Base-by-base conservation (phyloP, 2,329 filamentous ascomycete species). In the Pleurostoma richardsiae region DNA sequence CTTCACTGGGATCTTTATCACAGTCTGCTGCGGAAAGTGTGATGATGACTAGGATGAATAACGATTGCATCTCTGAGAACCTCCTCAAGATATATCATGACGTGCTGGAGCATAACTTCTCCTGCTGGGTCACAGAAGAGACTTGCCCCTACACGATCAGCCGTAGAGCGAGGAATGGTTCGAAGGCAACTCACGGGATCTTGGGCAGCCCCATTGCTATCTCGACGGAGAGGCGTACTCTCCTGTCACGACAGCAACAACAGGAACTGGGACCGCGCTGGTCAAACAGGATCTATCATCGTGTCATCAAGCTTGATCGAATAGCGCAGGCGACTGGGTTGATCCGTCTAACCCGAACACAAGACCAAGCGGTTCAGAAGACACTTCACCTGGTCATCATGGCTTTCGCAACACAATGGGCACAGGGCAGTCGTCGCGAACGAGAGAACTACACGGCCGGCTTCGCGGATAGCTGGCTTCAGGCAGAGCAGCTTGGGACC, bases 331-430 rank as follows among this genome's bases (percentile, higher is more conserved):
- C 64, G 1, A 63, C 67, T 4, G 64, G 67, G 19, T 61, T 73
- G 4, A 62, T 72, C 29, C 60, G 60, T 1, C 57, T 77, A 2
- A 71, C 64, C 3, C 60, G 55, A 11, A 49, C 54, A 1, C 69
- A 79, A 47, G 69, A 75, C 39, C 62, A 61, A n/a, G 65, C 66
- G 4, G 71, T 68, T 29, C 65, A 67, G 1, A 69, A 64, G 44
- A 74, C 74, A 2, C 56, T 79, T 7, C 69, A 77, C 43, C 56
- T 72, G 4, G 66, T 68, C 3, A 74, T 78, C 42, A 72, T 77
- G 63, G 70, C 76, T 0, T 79, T 78, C 56, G 72, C 75, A 4
- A 71, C 74, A 1, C 75, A 79, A 51, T 77, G 76, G 71, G 62
- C 69, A 1, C 69, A 72, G 41, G 59, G 59, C 4, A 67, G 66